Conservation (phyloP, 345 rosid genomes). For the Dipteronia sinensis region DNA sequence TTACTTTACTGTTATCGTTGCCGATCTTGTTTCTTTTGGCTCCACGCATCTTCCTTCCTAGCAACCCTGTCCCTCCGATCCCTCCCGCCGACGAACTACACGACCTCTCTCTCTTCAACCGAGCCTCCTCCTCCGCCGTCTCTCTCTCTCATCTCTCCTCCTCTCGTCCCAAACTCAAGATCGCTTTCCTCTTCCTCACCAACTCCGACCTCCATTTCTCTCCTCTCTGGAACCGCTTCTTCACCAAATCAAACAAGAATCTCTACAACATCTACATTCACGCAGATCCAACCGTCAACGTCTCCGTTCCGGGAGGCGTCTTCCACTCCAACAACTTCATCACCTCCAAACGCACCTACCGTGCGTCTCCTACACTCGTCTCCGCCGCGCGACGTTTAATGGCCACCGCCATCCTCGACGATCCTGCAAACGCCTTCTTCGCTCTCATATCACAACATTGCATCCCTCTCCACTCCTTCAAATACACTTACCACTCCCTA, state of each 20-base stretch:
- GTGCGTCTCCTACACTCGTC: slow-evolving; percentile 87
- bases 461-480: slow-evolving; percentile 80
- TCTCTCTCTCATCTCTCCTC: slow-evolving; percentile 72
- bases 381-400: slow-evolving; percentile 92
- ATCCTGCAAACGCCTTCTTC: slow-evolving; percentile 83
- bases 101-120: slow-evolving; percentile 68
- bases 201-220: slow-evolving; percentile 86
- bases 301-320: slow-evolving; percentile 51
- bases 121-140: slow-evolving; percentile 47
- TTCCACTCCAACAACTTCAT: slow-evolving; percentile 51
- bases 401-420: slow-evolving; percentile 84
- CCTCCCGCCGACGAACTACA: slow-evolving; percentile 71
- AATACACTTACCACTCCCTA: slow-evolving; percentile 65
- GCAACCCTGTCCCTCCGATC: slow-evolving; percentile 44
- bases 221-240: slow-evolving; percentile 80
- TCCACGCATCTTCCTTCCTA: slow-evolving; percentile 51
- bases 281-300: slow-evolving; percentile 74
- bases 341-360: slow-evolving; percentile 62
- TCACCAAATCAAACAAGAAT: slow-evolving; percentile 32
- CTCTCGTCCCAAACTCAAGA: slow-evolving; percentile 54
- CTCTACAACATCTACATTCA: slow-evolving; percentile 84
- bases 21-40: slow-evolving; percentile 48
- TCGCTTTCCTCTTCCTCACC: slow-evolving; percentile 92
- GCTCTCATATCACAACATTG: slow-evolving; percentile 85
- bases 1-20: slow-evolving; percentile 51